phyloP scores from a whole-genome alignment of 202 grass and related monocot genomes.

The Zoysia matrella region DNA sequence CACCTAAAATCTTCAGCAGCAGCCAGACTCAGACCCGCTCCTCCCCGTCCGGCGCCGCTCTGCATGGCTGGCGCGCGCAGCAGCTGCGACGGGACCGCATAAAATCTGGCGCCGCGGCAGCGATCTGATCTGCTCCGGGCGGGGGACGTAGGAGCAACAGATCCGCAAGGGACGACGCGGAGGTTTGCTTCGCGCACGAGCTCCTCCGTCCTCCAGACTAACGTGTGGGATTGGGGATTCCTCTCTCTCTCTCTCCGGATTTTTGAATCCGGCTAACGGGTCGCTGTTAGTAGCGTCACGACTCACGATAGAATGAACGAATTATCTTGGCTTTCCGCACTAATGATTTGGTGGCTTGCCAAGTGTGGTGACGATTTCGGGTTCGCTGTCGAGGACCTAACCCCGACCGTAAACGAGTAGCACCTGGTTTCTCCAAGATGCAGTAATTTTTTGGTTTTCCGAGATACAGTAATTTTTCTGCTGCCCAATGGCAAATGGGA shows the following conservation, averaged over 20 bases:
- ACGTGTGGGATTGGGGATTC: constrained; percentile 34
- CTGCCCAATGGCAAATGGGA: no score
- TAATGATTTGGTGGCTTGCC: constrained; percentile 43
- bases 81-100: constrained; percentile 31
- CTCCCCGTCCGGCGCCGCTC: constrained; percentile 22
- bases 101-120: constrained; percentile 26
- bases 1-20: background rate
- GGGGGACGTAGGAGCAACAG: background rate
- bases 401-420: background rate
- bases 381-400: constrained; percentile 9
- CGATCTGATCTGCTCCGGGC: constrained; percentile 33
- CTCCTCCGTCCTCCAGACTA: background rate
- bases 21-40: constrained; percentile 36
- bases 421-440: constrained; percentile 5
- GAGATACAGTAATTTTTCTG: no score
- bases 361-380: background rate
- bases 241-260: constrained; percentile 11
- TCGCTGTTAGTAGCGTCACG: constrained; percentile 45
- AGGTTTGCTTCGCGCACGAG: background rate
- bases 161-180: constrained; percentile 34
- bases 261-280: constrained; percentile 56
- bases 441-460: background rate
- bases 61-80: constrained; percentile 46
- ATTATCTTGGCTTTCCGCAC: background rate
- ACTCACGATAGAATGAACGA: constrained; percentile 20